Evolutionary conservation across 805 yeast species (phyloP).

Genomic region (Kodamaea sagamina): DNA sequence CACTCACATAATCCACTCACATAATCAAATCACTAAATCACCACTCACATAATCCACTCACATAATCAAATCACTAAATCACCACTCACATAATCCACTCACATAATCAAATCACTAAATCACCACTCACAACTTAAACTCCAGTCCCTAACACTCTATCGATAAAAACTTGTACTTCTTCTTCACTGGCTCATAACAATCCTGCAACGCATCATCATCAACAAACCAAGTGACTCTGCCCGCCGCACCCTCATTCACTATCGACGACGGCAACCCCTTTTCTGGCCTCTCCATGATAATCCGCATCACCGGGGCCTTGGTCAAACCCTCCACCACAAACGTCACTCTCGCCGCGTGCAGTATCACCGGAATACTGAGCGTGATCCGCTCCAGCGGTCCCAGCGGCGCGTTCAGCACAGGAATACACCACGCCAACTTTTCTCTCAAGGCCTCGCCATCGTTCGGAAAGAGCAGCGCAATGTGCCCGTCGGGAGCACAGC

Average conservation of each 20-base stretch:
- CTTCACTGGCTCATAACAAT: constrained; percentile 68
- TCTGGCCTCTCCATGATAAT: constrained; percentile 96
- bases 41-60: too few relatives aligned
- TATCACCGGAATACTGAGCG: constrained; percentile 90
- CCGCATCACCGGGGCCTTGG: constrained; percentile 89
- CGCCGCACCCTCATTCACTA: constrained; percentile 95
- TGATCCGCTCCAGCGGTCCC: constrained; percentile 83
- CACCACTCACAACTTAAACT: neutral
- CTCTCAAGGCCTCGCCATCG: constrained; percentile 80
- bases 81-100: too few relatives aligned
- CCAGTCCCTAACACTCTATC: constrained; percentile 21
- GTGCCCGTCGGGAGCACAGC: constrained; percentile 99
- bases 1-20: too few relatives aligned
- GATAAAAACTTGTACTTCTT: constrained; percentile 65
- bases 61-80: too few relatives aligned
- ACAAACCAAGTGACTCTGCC: constrained; percentile 98
- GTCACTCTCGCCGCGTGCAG: constrained; percentile 91
- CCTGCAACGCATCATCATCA: constrained; percentile 87
- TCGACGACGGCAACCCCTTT: constrained; percentile 89
- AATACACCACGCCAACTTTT: constrained; percentile 90
- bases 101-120: too few relatives aligned
- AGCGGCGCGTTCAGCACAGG: constrained; percentile 91
- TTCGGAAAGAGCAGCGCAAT: constrained; percentile 95
- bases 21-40: too few relatives aligned
- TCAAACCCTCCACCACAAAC: constrained; percentile 94